Conservation (phyloP, 2,329 filamentous ascomycete genomes). For the Epichloe baconii region DNA sequence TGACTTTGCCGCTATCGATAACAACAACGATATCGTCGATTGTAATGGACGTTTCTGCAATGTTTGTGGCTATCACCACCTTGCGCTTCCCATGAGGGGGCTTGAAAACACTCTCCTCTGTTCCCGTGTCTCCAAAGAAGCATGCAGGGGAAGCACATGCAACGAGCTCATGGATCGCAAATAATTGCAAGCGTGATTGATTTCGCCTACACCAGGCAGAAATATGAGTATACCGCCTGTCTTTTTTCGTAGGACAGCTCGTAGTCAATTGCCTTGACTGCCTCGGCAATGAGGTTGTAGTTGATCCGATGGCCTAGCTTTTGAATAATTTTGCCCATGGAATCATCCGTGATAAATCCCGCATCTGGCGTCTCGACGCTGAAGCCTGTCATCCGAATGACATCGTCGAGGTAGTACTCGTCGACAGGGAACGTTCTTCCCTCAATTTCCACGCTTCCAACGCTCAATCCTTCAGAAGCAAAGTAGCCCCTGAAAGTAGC, state of each 20-base stretch:
- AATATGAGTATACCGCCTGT: slow-evolving; percentile 86
- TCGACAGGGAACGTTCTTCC: slow-evolving; percentile 83
- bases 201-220: slow-evolving; percentile 82
- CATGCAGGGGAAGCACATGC: slow-evolving; percentile 78
- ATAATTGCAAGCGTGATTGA: slow-evolving; percentile 63
- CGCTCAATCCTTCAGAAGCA: slow-evolving; percentile 47
- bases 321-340: slow-evolving; percentile 57
- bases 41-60: slow-evolving; percentile 95
- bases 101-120: slow-evolving; percentile 75
- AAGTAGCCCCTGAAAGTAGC: slow-evolving; percentile 79
- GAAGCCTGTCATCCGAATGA: slow-evolving; percentile 69
- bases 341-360: slow-evolving; percentile 33
- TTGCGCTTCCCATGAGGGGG: slow-evolving; percentile 73
- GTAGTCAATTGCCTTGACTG: slow-evolving; percentile 68
- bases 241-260: slow-evolving; percentile 51
- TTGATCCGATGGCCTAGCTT: slow-evolving; percentile 76
- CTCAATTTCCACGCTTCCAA: slow-evolving; percentile 74
- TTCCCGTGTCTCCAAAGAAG: slow-evolving; percentile 76
- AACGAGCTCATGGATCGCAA: slow-evolving; percentile 49
- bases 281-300: slow-evolving; percentile 72
- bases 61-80: slow-evolving; percentile 88
- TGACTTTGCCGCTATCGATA: slow-evolving; percentile 88
- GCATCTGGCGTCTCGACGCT: slow-evolving; percentile 35
- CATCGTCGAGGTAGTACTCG: slow-evolving; percentile 82
- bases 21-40: slow-evolving; percentile 96